These are phyloP conservation scores for Heterobasidion irregulare DNA, from an alignment of 1,284 basidiomycete species.

Conservation along the genomic window DNA sequence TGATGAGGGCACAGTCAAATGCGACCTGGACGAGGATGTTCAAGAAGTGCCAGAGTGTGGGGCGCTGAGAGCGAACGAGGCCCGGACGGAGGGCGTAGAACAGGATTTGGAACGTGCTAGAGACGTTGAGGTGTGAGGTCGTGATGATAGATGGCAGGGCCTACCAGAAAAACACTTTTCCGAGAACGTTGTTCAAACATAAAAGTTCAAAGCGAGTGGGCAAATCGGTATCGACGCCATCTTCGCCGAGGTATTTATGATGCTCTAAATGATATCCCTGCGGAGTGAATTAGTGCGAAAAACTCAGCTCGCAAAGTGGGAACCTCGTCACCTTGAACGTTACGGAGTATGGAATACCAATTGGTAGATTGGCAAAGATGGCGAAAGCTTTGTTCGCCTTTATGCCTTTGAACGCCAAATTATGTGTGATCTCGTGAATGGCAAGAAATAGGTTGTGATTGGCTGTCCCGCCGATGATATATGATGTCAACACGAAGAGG, in stretches of 20 bases:
- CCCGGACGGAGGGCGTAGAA: slow-evolving; percentile 97
- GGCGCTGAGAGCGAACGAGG: slow-evolving; percentile 81
- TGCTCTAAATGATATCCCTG: slow-evolving; percentile 91
- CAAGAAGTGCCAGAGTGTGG: slow-evolving; percentile 79
- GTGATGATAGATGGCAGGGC: slow-evolving; percentile 20
- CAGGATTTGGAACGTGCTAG: slow-evolving; percentile 92
- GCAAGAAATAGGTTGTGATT: slow-evolving; percentile 98
- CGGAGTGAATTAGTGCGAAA: background rate
- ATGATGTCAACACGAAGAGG: slow-evolving; percentile 73
- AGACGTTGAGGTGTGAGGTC: background rate
- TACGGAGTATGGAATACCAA: slow-evolving; percentile 92
- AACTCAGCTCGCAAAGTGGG: background rate
- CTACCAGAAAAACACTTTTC: slow-evolving; percentile 96
- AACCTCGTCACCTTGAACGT: slow-evolving; percentile 79
- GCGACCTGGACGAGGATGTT: slow-evolving; percentile 68
- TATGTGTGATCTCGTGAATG: slow-evolving; percentile 98
- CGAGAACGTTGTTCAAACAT: slow-evolving; percentile 89
- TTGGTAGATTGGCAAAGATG: slow-evolving; percentile 87
- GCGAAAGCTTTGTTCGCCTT: slow-evolving; percentile 82
- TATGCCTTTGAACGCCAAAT: slow-evolving; percentile 86
- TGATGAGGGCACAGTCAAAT: slow-evolving; percentile 68
- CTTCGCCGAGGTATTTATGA: slow-evolving; percentile 93
- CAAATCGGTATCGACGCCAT: slow-evolving; percentile 93
- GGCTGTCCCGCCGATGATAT: slow-evolving; percentile 85
- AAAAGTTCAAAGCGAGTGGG: slow-evolving; percentile 83